Percentiles rank a stretch among this genome's conserved stretches.
Evolutionary conservation across 2,329 filamentous ascomycete species (phyloP).

Genomic region (Grosmannia huntii): DNA sequence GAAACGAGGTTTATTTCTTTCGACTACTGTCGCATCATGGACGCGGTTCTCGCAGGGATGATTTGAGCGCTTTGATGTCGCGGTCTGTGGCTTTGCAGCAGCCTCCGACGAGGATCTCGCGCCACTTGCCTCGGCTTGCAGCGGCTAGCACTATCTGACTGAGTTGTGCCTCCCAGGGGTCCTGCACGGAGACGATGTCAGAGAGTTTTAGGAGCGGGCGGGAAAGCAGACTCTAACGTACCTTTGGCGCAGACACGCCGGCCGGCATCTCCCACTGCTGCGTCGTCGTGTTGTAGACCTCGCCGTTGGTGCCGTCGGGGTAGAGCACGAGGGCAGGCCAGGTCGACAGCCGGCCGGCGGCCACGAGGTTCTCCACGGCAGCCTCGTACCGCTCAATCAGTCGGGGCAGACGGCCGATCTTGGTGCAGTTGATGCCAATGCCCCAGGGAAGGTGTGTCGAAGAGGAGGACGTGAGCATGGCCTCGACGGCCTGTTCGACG

Average conservation of each 20-base stretch:
- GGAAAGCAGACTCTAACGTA: constrained; percentile 1
- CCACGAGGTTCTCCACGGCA: constrained; percentile 26
- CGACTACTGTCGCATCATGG: not conserved
- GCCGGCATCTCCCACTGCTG: constrained; percentile 42
- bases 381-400: constrained; percentile 43
- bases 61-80: constrained; percentile 11
- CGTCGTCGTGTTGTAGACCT: constrained; percentile 52
- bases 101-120: constrained; percentile 35
- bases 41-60: not conserved
- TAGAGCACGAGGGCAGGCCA: constrained; percentile 50
- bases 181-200: not conserved
- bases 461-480: constrained; percentile 18
- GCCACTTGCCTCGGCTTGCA: constrained; percentile 26
- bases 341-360: constrained; percentile 18
- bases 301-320: constrained; percentile 55
- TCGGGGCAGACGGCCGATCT: constrained; percentile 45
- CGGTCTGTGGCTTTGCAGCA: constrained; percentile 35
- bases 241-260: constrained; percentile 14
- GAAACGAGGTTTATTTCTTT: too few relatives aligned
- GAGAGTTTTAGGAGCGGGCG: not conserved
- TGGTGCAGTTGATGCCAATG: constrained; percentile 57
- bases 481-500: constrained; percentile 26
- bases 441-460: constrained; percentile 34
- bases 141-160: constrained; percentile 26
- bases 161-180: constrained; percentile 34